Evolutionary conservation across 2,329 filamentous ascomycete species (phyloP), one percentile per base, ranked within the genome.

Genomic region (Fusarium tanahbumbuense): DNA sequence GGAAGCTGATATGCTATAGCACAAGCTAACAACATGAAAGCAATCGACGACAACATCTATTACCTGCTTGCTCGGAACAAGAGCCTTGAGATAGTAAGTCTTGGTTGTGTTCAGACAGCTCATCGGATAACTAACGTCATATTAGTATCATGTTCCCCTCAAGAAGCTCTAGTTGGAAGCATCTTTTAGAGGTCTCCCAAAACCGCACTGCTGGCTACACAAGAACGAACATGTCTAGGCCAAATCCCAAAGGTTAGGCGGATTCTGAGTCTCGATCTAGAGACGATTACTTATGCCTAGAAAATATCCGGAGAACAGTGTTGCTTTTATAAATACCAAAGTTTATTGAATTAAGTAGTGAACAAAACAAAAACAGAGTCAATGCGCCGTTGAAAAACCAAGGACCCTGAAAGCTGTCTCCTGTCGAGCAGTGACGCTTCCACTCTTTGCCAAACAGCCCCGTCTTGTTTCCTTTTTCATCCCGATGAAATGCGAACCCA

Each of bases 11-110:
- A 27, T 30, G 11, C 22, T 18, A 34, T 27, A 22, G 15, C 16
- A 23, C 16, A 10, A 44, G 22, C 48, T 60, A 25, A 60, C 42
- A 28, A 56, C 22, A 15, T 16, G 23, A 13, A 32, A 82, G 80
- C 74, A 18, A 80, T 81, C 53, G 76, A 79, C 40, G 68, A 78
- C n/a, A 78, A 81, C 55, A 71, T 81, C 18, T 75, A 78, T 50
- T 74, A 78, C 32, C 54, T 81, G 30, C 72, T 72, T 52, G 70
- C 71, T 25, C 75, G 75, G 44, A 72, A 73, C 6, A 77, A 80
- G 61, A 70, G 73, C 20, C 58, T 79, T 18, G 72, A 76, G 60
- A 75, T 80, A 75, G 80, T 81, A 69, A 65, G 77, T 67, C 25
- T 37, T 28, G 16, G 28, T 15, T 12, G 42, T 16, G 27, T 23